A percentile compares a stretch with the other conserved stretches of the same genome.
Conservation (phyloP, 805 yeast genomes). For the Candida ovalis region DNA sequence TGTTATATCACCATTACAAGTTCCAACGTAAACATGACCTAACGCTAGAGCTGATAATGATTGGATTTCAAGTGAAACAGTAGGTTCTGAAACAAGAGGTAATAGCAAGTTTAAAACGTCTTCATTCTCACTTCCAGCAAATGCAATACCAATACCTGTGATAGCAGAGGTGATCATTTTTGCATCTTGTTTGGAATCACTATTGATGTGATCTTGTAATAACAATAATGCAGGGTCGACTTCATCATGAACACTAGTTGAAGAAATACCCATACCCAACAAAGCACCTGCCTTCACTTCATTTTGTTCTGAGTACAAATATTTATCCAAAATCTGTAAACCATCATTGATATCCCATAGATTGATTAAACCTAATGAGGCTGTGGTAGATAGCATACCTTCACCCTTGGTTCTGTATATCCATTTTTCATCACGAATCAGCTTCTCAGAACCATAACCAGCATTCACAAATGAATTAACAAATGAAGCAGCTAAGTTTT, state of each 20-base stretch:
- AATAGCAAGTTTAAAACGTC: slow-evolving; percentile 72
- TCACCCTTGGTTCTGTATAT: slow-evolving; percentile 87
- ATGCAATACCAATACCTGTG: slow-evolving; percentile 89
- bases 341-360: slow-evolving; percentile 93
- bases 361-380: slow-evolving; percentile 82
- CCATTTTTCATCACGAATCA: slow-evolving; percentile 74
- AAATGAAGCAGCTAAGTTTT: slow-evolving; percentile 90
- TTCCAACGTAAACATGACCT: slow-evolving; percentile 93
- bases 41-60: slow-evolving; percentile 86
- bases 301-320: slow-evolving; percentile 77
- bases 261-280: slow-evolving; percentile 89
- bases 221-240: slow-evolving; percentile 88
- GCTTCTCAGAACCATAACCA: slow-evolving; percentile 85
- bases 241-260: slow-evolving; percentile 92
- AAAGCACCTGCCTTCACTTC: slow-evolving; percentile 95
- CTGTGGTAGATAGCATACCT: slow-evolving; percentile 90
- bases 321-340: slow-evolving; percentile 83
- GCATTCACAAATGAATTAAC: slow-evolving; percentile 88
- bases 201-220: slow-evolving; percentile 64
- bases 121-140: slow-evolving; percentile 89
- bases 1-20: slow-evolving; percentile 91
- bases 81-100: slow-evolving; percentile 79
- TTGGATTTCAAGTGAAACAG: slow-evolving; percentile 70
- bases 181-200: slow-evolving; percentile 48
- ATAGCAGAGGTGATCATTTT: slow-evolving; percentile 76